Conservation (phyloP, 495 filamentous ascomycete genomes). For the Staphylotrichum tortipilum region DNA sequence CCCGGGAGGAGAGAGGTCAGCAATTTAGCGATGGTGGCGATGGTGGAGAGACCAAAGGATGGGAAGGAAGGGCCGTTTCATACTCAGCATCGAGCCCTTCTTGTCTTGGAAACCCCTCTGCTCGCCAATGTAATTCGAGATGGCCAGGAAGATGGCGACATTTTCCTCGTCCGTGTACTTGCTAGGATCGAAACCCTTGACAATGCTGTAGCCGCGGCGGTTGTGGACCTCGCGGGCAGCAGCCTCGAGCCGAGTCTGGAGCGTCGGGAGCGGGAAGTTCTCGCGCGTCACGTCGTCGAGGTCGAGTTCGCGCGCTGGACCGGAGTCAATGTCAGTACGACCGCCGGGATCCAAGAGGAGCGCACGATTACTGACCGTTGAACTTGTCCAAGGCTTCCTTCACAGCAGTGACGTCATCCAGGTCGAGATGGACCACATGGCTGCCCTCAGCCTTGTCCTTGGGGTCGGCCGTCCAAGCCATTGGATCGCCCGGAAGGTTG, state of each 20-base stretch:
- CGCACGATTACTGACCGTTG: constrained; percentile 30
- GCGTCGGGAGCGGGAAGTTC: constrained; percentile 34
- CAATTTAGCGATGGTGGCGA: too few species aligned
- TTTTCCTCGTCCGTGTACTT: constrained; percentile 39
- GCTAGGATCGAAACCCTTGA: constrained; percentile 39
- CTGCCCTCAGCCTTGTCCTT: too few species aligned
- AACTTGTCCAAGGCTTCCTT: constrained; percentile 16
- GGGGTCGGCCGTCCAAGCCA: too few species aligned
- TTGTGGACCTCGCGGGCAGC: constrained; percentile 29
- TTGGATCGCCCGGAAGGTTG: too few species aligned
- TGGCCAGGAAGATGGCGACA: constrained; percentile 39
- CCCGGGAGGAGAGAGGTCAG: too few species aligned
- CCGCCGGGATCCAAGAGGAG: too few species aligned
- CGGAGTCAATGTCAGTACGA: too few species aligned
- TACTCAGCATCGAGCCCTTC: constrained; percentile 41
- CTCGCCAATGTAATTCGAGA: constrained; percentile 44
- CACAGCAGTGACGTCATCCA: constrained; percentile 9
- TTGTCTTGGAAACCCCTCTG: constrained; percentile 41
- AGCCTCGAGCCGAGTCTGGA: constrained; percentile 23
- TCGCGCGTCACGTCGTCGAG: constrained; percentile 26
- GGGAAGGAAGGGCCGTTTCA: background rate
- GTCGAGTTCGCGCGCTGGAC: constrained; percentile 30
- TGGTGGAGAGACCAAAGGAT: too few species aligned
- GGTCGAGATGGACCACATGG: constrained; percentile 8
- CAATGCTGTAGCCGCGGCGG: constrained; percentile 40